Evolutionary conservation across 495 filamentous ascomycete species (phyloP), one percentile per base, ranked within the genome.

Genomic region (Tuber magnatum): DNA sequence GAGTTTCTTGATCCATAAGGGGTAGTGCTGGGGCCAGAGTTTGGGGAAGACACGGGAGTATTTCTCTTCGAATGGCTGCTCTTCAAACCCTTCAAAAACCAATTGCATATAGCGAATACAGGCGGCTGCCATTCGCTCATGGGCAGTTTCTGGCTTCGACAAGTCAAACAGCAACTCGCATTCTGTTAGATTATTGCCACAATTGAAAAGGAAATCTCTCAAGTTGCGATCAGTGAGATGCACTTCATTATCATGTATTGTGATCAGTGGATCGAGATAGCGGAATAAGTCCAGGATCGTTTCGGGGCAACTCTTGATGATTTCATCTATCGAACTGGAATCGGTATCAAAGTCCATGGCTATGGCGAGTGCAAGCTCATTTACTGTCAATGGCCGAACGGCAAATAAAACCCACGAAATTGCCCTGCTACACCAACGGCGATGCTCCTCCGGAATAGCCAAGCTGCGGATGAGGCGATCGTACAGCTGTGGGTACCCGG

Each of bases 371-470:
- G 68, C 73, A 22, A 74, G 39, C 18, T 74, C 73, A 70, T 39
- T 38, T 51, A 48, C 41, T 35, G 65, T 40, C 41, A 74, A 28
- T n/a, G 73, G 73, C 1, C 73, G 41, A n/a, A 9, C 61, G 6
- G 73, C 41, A 28, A 42, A 71, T 1, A 74, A 18, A 74, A 74
- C 28, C 73, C 65, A 74, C 38, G 32, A 71, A 71, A 74, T 65
- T 65, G 56, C 56, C 56, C 28, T 65, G 28, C 56, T 65, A 35
- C 56, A 65, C 56, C 28, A 65, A 18, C 56, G 56, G 3, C 28
- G 56, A 32, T 65, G 28, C 56, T 65, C 56, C 28, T 65, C 56
- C 14, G 56, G 56, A 65, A 65, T 65, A 35, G 14, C 56, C 56
- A 65, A 65, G 56, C 32, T 65, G 32, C 14, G 12, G 7, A 65